Evolutionary conservation across 371 early-diverging fungal species (phyloP).

Genomic region (Syncephalastrum contaminatum): DNA sequence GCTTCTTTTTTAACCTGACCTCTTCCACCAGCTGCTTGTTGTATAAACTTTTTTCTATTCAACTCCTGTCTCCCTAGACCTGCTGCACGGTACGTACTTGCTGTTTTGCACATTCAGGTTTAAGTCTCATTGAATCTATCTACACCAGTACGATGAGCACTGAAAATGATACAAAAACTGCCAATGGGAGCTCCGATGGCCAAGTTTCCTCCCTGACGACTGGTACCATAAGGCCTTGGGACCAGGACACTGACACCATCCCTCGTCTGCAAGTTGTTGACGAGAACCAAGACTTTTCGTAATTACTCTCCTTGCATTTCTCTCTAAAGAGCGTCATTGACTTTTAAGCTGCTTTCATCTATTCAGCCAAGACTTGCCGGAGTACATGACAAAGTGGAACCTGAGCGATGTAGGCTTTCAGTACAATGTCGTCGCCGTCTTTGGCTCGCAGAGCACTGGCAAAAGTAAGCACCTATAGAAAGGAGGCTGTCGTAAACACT

Average conservation of each 20-base stretch:
- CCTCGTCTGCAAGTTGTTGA: constrained; percentile 82
- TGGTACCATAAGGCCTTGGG: constrained; percentile 22
- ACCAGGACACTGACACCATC: constrained; percentile 29
- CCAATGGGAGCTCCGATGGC: no score
- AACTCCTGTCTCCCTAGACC: no score
- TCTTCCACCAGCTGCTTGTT: no score
- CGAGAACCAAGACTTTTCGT: constrained; percentile 84
- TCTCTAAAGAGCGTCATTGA: background rate
- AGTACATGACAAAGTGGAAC: constrained; percentile 62
- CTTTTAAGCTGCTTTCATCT: background rate
- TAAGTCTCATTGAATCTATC: no score
- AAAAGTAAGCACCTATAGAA: constrained; percentile 71
- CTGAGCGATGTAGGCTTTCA: constrained; percentile 87
- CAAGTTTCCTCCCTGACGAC: no score
- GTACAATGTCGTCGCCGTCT: constrained; percentile 95
- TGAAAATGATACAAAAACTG: background rate
- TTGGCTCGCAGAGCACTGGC: constrained; percentile 98
- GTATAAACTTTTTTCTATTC: no score
- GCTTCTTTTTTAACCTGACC: no score
- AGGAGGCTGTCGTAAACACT: background rate
- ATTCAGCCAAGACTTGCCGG: constrained; percentile 10
- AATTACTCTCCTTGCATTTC: constrained; percentile 25
- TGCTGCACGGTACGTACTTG: no score
- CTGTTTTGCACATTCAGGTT: no score
- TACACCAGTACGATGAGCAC: constrained; percentile 5